A percentile compares a stretch with the other conserved stretches of the same genome.
phyloP scores from a whole-genome alignment of 2,329 filamentous ascomycete genomes.

The Mollisia scopiformis region DNA sequence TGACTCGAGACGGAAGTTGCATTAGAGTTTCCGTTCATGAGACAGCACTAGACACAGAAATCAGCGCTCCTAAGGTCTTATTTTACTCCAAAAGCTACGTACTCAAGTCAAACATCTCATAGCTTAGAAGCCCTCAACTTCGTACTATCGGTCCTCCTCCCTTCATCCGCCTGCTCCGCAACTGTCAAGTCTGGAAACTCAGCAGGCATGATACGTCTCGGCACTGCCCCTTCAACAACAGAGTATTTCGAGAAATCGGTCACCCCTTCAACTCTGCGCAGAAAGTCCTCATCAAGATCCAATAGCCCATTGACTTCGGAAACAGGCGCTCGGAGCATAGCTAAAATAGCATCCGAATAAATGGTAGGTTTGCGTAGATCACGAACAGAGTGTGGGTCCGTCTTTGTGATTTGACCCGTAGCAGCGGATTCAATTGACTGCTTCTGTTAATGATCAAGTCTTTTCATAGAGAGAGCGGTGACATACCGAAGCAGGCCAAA shows the following conservation, averaged over 20 bases:
- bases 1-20: neutral
- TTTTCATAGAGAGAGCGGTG: constrained; percentile 14
- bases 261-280: constrained; percentile 65
- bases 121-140: constrained; percentile 21
- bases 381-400: constrained; percentile 49
- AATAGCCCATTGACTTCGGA: constrained; percentile 70
- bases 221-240: constrained; percentile 63
- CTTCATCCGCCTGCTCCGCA: constrained; percentile 80
- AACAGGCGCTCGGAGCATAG: constrained; percentile 65
- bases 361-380: constrained; percentile 73
- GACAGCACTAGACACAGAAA: too few species aligned
- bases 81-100: neutral
- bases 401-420: constrained; percentile 56
- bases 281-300: constrained; percentile 80
- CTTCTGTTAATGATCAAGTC: neutral
- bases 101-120: neutral
- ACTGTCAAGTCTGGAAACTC: constrained; percentile 70
- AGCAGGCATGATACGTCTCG: constrained; percentile 77
- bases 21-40: too few species aligned
- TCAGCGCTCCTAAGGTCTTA: too few species aligned
- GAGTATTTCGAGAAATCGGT: constrained; percentile 75
- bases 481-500: constrained; percentile 78
- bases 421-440: constrained; percentile 75
- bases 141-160: constrained; percentile 69
- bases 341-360: constrained; percentile 79